These are phyloP conservation scores for Dentipellis sp. DNA, from an alignment of 768 basidiomycete genomes.

Conservation along the genomic window DNA sequence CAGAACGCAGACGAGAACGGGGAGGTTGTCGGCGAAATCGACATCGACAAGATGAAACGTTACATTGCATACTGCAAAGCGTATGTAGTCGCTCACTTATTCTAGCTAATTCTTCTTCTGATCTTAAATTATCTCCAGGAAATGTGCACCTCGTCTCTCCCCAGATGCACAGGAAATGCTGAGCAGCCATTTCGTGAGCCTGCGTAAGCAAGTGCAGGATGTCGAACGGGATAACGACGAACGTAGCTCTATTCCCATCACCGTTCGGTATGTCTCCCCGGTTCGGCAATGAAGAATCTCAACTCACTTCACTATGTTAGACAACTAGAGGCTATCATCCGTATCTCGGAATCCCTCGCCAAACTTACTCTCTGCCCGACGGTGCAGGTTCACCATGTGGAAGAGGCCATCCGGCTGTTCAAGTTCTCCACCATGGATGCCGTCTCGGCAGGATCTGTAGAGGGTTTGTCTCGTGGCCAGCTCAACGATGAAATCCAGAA, in stretches of 20 bases:
- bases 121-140: conserved; percentile 35
- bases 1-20: conserved; percentile 48
- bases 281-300: neutral
- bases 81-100: conserved; percentile 29
- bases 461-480: conserved; percentile 86
- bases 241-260: conserved; percentile 95
- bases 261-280: conserved; percentile 65
- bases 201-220: conserved; percentile 90
- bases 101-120: neutral
- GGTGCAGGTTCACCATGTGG: conserved; percentile 89
- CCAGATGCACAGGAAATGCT: conserved; percentile 94
- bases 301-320: conserved; percentile 20
- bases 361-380: conserved; percentile 85
- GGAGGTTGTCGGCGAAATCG: conserved; percentile 78
- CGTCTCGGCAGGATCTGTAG: conserved; percentile 87
- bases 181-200: conserved; percentile 86
- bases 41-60: conserved; percentile 96
- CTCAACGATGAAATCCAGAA: conserved; percentile 87
- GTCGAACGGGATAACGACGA: conserved; percentile 97
- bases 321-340: conserved; percentile 97
- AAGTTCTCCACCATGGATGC: conserved; percentile 99
- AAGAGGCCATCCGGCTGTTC: conserved; percentile 96
- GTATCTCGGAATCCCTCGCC: conserved; percentile 94
- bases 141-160: conserved; percentile 93
- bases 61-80: conserved; percentile 95